Evolutionary conservation across 805 yeast genomes (phyloP).

Genomic region (Torulaspora franciscae): DNA sequence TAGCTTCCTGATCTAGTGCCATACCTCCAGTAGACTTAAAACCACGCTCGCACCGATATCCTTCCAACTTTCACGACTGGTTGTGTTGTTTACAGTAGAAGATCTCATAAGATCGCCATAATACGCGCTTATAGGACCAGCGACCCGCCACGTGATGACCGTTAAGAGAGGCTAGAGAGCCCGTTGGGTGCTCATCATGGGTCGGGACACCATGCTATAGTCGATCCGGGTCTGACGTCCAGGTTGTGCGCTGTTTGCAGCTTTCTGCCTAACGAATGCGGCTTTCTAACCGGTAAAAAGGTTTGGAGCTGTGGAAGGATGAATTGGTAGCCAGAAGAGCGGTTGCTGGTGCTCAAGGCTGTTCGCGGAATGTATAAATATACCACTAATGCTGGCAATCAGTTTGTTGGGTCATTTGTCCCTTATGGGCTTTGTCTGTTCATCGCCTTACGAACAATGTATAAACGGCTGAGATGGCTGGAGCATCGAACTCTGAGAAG

Average conservation of each 20-base stretch:
- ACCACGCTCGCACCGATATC: neutral
- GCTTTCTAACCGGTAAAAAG: too few species aligned
- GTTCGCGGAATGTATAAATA: too few species aligned
- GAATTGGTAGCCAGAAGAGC: too few species aligned
- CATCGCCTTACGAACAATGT: neutral
- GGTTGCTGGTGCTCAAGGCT: too few species aligned
- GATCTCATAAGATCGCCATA: neutral
- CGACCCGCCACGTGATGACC: neutral
- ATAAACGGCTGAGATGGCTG: neutral
- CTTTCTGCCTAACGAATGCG: too few species aligned
- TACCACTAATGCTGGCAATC: too few species aligned
- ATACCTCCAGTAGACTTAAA: slow-evolving; percentile 3
- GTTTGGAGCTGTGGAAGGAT: too few species aligned
- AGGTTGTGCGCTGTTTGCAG: too few species aligned
- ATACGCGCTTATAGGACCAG: neutral
- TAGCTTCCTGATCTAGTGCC: slow-evolving; percentile 28
- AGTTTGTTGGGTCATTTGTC: neutral
- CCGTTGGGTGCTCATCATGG: neutral
- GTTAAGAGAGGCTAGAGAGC: neutral
- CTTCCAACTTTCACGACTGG: neutral
- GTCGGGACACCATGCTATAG: too few species aligned
- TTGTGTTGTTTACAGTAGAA: slow-evolving; percentile 2
- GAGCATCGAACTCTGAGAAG: neutral
- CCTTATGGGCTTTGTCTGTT: neutral
- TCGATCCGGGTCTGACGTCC: too few species aligned